Evolutionary conservation across 768 basidiomycete genomes (phyloP), one percentile per base, ranked within the genome.

Genomic region (Gloeostereum incarnatum): DNA sequence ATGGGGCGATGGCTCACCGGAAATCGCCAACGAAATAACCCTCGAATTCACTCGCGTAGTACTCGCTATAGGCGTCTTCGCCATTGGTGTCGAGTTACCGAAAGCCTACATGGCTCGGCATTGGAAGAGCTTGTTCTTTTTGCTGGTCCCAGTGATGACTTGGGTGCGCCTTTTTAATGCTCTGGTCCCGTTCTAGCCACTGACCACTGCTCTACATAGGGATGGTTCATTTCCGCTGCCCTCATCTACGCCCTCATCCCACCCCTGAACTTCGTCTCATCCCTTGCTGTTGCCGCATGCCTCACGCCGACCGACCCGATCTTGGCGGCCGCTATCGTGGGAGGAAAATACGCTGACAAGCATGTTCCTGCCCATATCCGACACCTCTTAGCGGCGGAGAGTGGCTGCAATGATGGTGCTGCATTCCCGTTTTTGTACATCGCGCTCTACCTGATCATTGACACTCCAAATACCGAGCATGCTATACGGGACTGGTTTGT

Each of bases 331-430:
- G 88, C 91, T 6, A 91, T 89, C 23, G 76, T 89, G 8, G 94
- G 94, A 51, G 94, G 94, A 22, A 93, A 88, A 63, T 99, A 90
- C 63, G 96, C 96, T 2, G 87, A 97, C 57, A 96, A 97, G 55
- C 94, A 97, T 51, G 94, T 98, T 17, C 88, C 87, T 1, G 78
- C 82, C 1, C 87, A 90, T 52, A 64, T 90, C 29, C 78, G 72
- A 22, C 72, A 75, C 46, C 60, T 75, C 1, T 53, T 74, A 3
- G 77, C 78, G 1, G 78, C 77, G 4, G 94, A 97, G 61, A 81
- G 78, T 40, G 94, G 90, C 6, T 90, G 89, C 52, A 99, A 98
- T 56, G 96, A 99, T 44, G 96, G 96, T 23, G 94, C 94, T 0
- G 91, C 93, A 0, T 96, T 92, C 57, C 93, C 92, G 0, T 97